phyloP scores from a whole-genome alignment of 805 yeast genomes.

The Starmerella floris region DNA sequence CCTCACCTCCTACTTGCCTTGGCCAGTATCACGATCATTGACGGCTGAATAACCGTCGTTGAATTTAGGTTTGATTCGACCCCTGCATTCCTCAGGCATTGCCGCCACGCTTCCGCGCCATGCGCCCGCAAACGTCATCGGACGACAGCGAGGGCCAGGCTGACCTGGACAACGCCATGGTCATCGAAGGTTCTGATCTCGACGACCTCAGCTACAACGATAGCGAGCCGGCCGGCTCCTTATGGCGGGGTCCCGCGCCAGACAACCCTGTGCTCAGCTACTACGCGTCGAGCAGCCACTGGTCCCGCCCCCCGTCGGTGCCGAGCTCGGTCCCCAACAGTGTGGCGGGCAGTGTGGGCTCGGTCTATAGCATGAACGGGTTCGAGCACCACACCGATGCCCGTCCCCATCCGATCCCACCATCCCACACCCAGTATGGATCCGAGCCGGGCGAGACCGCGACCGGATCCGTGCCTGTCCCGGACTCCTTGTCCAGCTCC shows the following conservation, averaged over 20 bases:
- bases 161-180: conserved; percentile 20
- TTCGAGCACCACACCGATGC: background rate
- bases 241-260: conserved; percentile 9
- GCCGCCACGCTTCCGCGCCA: too few species aligned
- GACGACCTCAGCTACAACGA: conserved; percentile 11
- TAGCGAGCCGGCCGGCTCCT: background rate
- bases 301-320: conserved; percentile 11
- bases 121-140: too few species aligned
- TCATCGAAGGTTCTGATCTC: conserved; percentile 21
- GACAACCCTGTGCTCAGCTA: conserved; percentile 14
- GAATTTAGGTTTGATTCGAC: too few species aligned
- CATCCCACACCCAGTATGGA: conserved; percentile 1
- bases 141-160: conserved; percentile 17
- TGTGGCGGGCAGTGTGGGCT: conserved; percentile 1
- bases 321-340: conserved; percentile 9
- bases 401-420: background rate
- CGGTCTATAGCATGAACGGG: conserved; percentile 1
- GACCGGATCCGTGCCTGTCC: conserved; percentile 5
- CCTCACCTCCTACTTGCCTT: too few species aligned
- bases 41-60: too few species aligned
- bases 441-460: conserved; percentile 6
- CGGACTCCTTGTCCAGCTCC: conserved; percentile 4
- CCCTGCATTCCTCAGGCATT: too few species aligned
- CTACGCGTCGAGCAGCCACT: conserved; percentile 15
- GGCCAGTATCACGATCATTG: too few species aligned